Evolutionary conservation across 306 rosid genomes (phyloP).

Genomic region (Vicia sativa): DNA sequence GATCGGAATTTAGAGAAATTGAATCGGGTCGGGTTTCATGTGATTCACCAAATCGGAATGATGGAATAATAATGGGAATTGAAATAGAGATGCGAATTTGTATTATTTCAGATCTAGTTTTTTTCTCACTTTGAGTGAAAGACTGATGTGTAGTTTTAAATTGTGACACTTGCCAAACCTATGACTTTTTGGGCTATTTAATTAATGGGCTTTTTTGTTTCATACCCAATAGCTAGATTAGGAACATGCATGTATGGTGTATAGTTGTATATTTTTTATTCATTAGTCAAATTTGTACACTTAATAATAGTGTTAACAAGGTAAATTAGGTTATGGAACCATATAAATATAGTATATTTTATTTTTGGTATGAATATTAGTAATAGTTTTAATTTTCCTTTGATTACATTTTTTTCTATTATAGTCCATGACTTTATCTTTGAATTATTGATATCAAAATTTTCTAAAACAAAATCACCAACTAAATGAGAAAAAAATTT

Average conservation of each 20-base stretch:
- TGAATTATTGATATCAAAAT: no score
- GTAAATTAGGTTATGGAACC: no score
- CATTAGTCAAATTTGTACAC: not conserved
- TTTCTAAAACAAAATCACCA: no score
- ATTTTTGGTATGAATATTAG: no score
- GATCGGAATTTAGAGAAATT: not conserved
- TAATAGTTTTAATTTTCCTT: no score
- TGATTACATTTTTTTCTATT: no score
- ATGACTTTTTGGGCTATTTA: not conserved
- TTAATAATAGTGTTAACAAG: not conserved
- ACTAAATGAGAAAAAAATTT: no score
- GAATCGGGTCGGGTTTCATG: not conserved
- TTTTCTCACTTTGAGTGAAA: not conserved
- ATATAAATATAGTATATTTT: no score
- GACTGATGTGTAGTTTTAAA: not conserved
- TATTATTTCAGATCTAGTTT: not conserved
- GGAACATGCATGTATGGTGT: not conserved
- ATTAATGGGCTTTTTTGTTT: conserved; percentile 9
- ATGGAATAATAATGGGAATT: not conserved
- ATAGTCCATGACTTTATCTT: no score
- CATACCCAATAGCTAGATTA: not conserved
- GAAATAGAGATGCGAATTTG: not conserved
- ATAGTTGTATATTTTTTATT: no score
- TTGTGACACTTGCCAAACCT: not conserved
- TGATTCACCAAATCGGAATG: not conserved